phyloP scores from a whole-genome alignment of 2,329 filamentous ascomycete genomes.

The Trichophaea hybrida region DNA sequence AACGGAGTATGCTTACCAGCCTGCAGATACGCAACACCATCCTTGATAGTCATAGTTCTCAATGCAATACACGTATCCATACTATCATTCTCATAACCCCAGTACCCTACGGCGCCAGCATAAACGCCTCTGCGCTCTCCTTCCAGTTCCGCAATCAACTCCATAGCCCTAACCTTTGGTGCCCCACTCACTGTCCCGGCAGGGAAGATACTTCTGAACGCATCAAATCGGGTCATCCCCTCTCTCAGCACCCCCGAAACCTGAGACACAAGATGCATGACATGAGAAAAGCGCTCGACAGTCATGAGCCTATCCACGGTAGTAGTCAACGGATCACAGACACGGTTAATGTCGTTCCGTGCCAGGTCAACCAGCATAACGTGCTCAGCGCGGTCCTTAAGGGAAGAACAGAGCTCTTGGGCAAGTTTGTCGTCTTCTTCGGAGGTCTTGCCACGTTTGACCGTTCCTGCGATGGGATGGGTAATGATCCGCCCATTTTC shows the following conservation, averaged over 20 bases:
- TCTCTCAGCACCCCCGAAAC: constrained; percentile 78
- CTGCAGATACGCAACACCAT: constrained; percentile 82
- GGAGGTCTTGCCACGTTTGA: constrained; percentile 65
- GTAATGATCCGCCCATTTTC: constrained; percentile 80
- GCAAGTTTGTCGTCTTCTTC: constrained; percentile 73
- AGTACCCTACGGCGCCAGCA: constrained; percentile 91
- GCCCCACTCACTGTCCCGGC: constrained; percentile 91
- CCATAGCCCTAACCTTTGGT: constrained; percentile 93
- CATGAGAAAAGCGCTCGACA: constrained; percentile 86
- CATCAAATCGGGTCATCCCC: constrained; percentile 81
- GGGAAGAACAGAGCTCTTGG: constrained; percentile 56
- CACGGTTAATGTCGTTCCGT: constrained; percentile 89
- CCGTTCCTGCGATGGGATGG: constrained; percentile 91
- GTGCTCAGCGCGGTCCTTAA: constrained; percentile 89
- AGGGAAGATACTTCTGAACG: constrained; percentile 91
- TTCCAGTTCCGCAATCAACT: constrained; percentile 89
- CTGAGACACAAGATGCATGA: constrained; percentile 92
- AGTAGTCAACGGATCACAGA: constrained; percentile 80
- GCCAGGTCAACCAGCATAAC: constrained; percentile 97
- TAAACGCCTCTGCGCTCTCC: constrained; percentile 89
- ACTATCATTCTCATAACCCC: constrained; percentile 63
- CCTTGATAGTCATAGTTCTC: constrained; percentile 87
- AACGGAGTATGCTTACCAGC: constrained; percentile 34
- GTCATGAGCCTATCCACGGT: constrained; percentile 90
- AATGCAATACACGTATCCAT: constrained; percentile 50